phyloP scores from a whole-genome alignment of 2,329 filamentous ascomycete species.

The Lizonia empirigonia region DNA sequence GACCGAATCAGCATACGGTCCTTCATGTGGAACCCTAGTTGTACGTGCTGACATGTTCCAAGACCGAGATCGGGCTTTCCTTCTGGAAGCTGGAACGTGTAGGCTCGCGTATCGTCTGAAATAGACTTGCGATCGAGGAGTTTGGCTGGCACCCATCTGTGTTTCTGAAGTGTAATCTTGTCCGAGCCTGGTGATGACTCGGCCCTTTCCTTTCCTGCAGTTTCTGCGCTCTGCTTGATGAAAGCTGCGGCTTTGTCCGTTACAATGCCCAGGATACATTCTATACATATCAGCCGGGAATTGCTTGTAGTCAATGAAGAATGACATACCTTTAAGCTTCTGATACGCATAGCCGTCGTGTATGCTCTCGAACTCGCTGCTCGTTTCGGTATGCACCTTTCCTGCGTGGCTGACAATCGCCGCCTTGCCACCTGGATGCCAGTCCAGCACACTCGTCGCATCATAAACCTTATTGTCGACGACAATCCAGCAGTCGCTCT shows the following conservation, averaged over 20 bases:
- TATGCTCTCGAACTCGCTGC: conserved; percentile 57
- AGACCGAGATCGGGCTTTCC: conserved; percentile 53
- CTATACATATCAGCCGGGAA: conserved; percentile 32
- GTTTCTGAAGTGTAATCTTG: conserved; percentile 50
- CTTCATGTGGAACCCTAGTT: conserved; percentile 59
- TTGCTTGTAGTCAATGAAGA: background rate
- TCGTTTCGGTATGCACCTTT: conserved; percentile 56
- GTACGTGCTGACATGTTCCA: conserved; percentile 59
- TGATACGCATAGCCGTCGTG: conserved; percentile 59
- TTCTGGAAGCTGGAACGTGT: conserved; percentile 55
- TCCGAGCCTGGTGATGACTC: conserved; percentile 31
- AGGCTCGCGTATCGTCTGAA: conserved; percentile 53
- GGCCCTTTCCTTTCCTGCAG: conserved; percentile 47
- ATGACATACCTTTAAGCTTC: conserved; percentile 52
- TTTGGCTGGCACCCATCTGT: conserved; percentile 56
- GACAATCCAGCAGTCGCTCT: conserved; percentile 63
- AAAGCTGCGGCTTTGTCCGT: conserved; percentile 57
- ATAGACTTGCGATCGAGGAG: conserved; percentile 48
- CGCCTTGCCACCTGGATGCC: conserved; percentile 63
- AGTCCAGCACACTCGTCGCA: conserved; percentile 64
- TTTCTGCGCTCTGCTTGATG: conserved; percentile 54
- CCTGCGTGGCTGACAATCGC: conserved; percentile 58
- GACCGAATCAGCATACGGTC: conserved; percentile 58
- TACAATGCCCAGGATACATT: conserved; percentile 57
- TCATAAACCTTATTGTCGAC: conserved; percentile 69